These are phyloP conservation scores for Chytridiales sp. DNA, from an alignment of 371 early-diverging fungal species.

Conservation along the genomic window DNA sequence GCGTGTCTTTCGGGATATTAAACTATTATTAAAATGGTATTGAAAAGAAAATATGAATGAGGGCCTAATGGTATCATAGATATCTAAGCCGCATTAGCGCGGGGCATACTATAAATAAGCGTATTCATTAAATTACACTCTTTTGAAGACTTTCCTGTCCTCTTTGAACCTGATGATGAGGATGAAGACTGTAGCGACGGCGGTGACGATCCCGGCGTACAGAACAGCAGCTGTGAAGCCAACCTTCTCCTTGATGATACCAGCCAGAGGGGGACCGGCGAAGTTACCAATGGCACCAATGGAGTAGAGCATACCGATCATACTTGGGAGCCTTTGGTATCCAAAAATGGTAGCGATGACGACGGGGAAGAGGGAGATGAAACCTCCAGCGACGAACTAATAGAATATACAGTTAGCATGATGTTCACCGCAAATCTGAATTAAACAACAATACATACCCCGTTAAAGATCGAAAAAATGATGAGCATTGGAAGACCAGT, in stretches of 20 bases:
- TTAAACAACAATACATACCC: constrained; percentile 7
- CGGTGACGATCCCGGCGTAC: constrained; percentile 21
- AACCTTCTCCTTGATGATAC: constrained; percentile 9
- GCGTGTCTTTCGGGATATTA: too few relatives aligned
- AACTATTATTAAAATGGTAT: too few relatives aligned
- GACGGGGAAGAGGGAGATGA: constrained; percentile 28
- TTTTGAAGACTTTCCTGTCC: constrained; percentile 8
- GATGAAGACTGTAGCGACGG: constrained; percentile 14
- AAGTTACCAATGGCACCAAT: constrained; percentile 20
- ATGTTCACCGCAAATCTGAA: too few relatives aligned
- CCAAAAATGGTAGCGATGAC: constrained; percentile 25
- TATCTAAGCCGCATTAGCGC: too few relatives aligned
- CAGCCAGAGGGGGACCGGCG: constrained; percentile 19
- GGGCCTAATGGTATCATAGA: too few relatives aligned
- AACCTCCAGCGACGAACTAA: constrained; percentile 24
- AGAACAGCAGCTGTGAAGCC: constrained; percentile 20
- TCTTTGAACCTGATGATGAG: constrained; percentile 13
- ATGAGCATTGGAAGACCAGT: background rate
- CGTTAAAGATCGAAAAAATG: constrained; percentile 18
- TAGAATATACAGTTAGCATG: background rate
- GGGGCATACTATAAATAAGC: too few relatives aligned
- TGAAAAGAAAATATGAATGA: too few relatives aligned
- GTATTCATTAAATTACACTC: background rate
- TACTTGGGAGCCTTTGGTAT: constrained; percentile 10
- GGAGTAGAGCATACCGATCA: constrained; percentile 23